These are phyloP conservation scores for Myxozyma neglecta DNA, from an alignment of 805 yeast species.

Conservation along the genomic window DNA sequence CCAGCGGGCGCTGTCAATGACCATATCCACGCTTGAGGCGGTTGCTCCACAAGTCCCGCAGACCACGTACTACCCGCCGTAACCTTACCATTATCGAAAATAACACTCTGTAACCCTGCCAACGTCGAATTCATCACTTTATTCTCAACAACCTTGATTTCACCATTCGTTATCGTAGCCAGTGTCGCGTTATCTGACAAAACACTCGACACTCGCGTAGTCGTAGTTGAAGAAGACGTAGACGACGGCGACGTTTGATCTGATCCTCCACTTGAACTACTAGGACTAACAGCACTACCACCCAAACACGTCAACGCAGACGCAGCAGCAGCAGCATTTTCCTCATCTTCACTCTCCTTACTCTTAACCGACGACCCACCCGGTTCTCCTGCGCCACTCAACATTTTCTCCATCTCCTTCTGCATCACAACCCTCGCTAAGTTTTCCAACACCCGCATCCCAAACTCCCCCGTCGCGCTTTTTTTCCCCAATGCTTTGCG, in stretches of 20 bases:
- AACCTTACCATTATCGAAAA: not conserved
- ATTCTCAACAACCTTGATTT: not conserved
- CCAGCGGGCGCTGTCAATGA: not conserved
- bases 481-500: slow-evolving; percentile 13
- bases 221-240: not conserved
- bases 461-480: slow-evolving; percentile 1
- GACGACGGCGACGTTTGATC: not conserved
- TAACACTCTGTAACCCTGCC: slow-evolving; percentile 5
- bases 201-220: not conserved
- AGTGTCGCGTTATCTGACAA: not conserved
- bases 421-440: slow-evolving; percentile 25
- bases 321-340: slow-evolving; percentile 16
- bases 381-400: slow-evolving; percentile 9
- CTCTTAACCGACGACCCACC: not conserved
- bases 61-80: not conserved
- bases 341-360: slow-evolving; percentile 11
- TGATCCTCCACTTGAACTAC: not conserved
- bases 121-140: not conserved
- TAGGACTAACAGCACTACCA: not conserved
- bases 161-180: not conserved
- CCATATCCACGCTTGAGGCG: slow-evolving; percentile 29
- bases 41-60: slow-evolving; percentile 6
- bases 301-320: slow-evolving; percentile 6
- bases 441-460: slow-evolving; percentile 19
- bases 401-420: slow-evolving; percentile 24